phyloP scores from a whole-genome alignment of 805 yeast species.

The Metschnikowia santaceciliae region DNA sequence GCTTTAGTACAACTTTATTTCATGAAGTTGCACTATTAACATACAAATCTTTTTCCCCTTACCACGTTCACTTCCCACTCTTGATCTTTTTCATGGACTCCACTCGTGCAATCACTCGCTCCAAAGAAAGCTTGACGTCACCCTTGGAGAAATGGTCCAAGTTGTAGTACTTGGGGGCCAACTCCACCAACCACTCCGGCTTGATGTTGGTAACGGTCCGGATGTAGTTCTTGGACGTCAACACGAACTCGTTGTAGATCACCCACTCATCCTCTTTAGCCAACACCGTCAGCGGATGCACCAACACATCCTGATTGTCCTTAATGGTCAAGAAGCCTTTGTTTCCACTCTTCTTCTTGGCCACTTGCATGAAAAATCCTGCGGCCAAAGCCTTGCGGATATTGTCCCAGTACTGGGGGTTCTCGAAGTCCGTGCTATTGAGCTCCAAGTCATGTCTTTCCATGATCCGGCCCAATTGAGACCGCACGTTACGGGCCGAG shows the following conservation, averaged over 20 bases:
- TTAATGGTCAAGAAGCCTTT: conserved; percentile 84
- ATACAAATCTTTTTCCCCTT: no score
- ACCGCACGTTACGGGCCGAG: conserved; percentile 82
- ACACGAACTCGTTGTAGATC: conserved; percentile 89
- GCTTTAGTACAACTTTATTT: background rate
- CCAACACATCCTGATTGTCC: conserved; percentile 91
- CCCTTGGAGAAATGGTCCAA: conserved; percentile 61
- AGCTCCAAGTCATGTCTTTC: conserved; percentile 72
- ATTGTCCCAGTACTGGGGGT: conserved; percentile 63
- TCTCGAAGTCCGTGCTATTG: conserved; percentile 57
- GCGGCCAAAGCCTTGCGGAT: conserved; percentile 81
- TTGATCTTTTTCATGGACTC: conserved; percentile 38
- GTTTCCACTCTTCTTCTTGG: conserved; percentile 79
- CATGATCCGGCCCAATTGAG: conserved; percentile 82
- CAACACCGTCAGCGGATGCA: conserved; percentile 90
- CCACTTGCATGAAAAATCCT: conserved; percentile 99
- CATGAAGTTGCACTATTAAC: conserved; percentile 19
- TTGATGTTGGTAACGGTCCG: conserved; percentile 88
- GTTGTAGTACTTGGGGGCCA: conserved; percentile 71
- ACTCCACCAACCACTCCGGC: conserved; percentile 88
- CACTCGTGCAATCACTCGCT: conserved; percentile 50
- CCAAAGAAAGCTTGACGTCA: conserved; percentile 67
- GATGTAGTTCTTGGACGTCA: conserved; percentile 89
- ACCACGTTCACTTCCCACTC: background rate
- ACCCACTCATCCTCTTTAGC: conserved; percentile 92